phyloP scores from a whole-genome alignment of 1,284 basidiomycete genomes.

The Pulveroboletus sp. region DNA sequence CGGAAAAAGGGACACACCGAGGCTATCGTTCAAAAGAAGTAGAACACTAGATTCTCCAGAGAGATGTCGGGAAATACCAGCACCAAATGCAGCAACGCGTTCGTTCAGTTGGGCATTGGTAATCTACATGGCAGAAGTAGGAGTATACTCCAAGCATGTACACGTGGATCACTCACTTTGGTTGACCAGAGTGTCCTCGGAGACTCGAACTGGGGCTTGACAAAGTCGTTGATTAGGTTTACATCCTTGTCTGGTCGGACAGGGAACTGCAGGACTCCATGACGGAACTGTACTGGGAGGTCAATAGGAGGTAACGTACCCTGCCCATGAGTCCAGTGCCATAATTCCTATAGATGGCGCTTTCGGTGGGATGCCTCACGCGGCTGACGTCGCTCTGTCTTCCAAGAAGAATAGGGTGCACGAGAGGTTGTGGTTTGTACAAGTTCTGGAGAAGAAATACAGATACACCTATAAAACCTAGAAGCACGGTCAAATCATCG shows the following conservation, averaged over 20 bases:
- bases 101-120: conserved; percentile 66
- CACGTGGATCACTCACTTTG: conserved; percentile 47
- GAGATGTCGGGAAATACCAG: conserved; percentile 64
- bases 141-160: background rate
- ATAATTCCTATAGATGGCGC: conserved; percentile 81
- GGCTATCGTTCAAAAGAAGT: conserved; percentile 69
- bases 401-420: conserved; percentile 80
- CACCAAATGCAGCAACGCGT: conserved; percentile 65
- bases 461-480: conserved; percentile 70
- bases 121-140: conserved; percentile 46
- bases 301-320: conserved; percentile 43
- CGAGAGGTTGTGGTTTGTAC: conserved; percentile 76
- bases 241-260: conserved; percentile 68
- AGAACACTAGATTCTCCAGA: conserved; percentile 68
- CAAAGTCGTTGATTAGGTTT: conserved; percentile 62
- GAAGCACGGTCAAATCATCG: conserved; percentile 73
- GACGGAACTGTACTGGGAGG: background rate
- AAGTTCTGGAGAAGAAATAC: conserved; percentile 73
- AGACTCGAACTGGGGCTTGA: conserved; percentile 64
- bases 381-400: conserved; percentile 81
- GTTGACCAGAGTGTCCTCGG: conserved; percentile 75
- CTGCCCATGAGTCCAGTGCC: conserved; percentile 75
- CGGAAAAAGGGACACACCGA: conserved; percentile 49
- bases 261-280: conserved; percentile 56
- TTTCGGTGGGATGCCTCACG: conserved; percentile 72